Percentiles rank a stretch among this genome's conserved stretches.
Evolutionary conservation across 169 alveolate species (phyloP).

Genomic region (Cryptosporidium bovis): DNA sequence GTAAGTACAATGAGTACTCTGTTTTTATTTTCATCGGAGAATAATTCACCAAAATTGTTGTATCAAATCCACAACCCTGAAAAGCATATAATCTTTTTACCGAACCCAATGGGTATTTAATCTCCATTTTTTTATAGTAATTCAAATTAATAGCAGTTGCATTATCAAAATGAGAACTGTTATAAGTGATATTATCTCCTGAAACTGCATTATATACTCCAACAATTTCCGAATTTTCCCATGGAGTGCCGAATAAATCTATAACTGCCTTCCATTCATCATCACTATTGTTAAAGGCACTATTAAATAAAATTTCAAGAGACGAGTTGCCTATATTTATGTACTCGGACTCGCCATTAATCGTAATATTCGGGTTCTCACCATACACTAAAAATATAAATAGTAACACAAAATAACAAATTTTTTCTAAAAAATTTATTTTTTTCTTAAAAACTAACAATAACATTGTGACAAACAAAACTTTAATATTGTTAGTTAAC

Average conservation of each 20-base stretch:
- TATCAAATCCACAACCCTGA: slow-evolving; percentile 36
- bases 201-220: background rate
- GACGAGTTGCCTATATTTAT: slow-evolving; percentile 7
- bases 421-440: no score
- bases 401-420: no score
- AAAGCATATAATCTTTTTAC: slow-evolving; percentile 19
- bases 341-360: background rate
- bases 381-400: background rate
- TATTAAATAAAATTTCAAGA: background rate
- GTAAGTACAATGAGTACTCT: slow-evolving; percentile 38
- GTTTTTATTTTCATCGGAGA: slow-evolving; percentile 59
- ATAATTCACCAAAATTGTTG: slow-evolving; percentile 29
- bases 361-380: background rate
- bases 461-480: no score
- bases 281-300: background rate
- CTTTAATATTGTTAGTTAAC: no score
- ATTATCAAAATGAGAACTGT: background rate
- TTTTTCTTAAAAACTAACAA: no score
- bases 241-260: slow-evolving; percentile 35
- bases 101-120: slow-evolving; percentile 15
- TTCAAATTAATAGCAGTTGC: background rate
- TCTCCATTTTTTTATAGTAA: slow-evolving; percentile 22
- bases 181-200: background rate
- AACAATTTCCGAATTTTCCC: slow-evolving; percentile 47
- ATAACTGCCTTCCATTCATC: slow-evolving; percentile 18